Conservation (phyloP, 1,284 basidiomycete genomes). For the Wolfiporia cocos region DNA sequence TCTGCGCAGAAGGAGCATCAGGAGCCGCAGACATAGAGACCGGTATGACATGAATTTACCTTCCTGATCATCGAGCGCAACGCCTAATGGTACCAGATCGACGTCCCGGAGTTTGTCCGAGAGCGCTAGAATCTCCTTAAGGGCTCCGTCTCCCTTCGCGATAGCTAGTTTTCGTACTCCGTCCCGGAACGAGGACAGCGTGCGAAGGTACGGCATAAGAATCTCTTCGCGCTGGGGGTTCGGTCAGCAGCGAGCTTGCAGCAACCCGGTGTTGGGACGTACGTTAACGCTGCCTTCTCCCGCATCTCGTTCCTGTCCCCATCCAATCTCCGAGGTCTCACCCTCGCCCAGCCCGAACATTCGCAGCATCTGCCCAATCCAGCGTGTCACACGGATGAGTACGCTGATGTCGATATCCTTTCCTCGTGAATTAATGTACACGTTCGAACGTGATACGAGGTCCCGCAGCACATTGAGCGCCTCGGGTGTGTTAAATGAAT, state of each 20-base stretch:
- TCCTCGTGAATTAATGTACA: slow-evolving; percentile 73
- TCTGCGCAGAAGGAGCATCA: slow-evolving; percentile 38
- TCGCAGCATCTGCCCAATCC: slow-evolving; percentile 87
- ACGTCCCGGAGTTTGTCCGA: slow-evolving; percentile 89
- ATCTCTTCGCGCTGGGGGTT: slow-evolving; percentile 68
- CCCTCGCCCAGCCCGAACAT: slow-evolving; percentile 96
- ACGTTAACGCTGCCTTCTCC: slow-evolving; percentile 44
- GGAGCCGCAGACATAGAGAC: background rate
- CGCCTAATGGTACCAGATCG: slow-evolving; percentile 89
- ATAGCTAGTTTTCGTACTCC: slow-evolving; percentile 83
- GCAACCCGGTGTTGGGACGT: slow-evolving; percentile 29
- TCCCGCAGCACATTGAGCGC: slow-evolving; percentile 79
- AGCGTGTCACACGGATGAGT: slow-evolving; percentile 72
- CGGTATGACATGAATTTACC: too few relatives aligned
- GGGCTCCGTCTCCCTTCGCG: slow-evolving; percentile 52
- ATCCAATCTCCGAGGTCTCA: slow-evolving; percentile 56
- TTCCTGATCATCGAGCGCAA: slow-evolving; percentile 95
- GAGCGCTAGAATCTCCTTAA: slow-evolving; percentile 76
- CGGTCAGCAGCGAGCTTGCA: background rate
- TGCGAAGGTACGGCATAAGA: slow-evolving; percentile 86
- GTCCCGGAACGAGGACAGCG: slow-evolving; percentile 90
- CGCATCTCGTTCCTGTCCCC: slow-evolving; percentile 53
- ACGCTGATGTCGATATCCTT: slow-evolving; percentile 64
- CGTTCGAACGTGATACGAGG: slow-evolving; percentile 83
- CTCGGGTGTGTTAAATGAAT: slow-evolving; percentile 94